Base-by-base conservation (phyloP, 805 yeast genomes). In the Saccharomyces eubayanus region DNA sequence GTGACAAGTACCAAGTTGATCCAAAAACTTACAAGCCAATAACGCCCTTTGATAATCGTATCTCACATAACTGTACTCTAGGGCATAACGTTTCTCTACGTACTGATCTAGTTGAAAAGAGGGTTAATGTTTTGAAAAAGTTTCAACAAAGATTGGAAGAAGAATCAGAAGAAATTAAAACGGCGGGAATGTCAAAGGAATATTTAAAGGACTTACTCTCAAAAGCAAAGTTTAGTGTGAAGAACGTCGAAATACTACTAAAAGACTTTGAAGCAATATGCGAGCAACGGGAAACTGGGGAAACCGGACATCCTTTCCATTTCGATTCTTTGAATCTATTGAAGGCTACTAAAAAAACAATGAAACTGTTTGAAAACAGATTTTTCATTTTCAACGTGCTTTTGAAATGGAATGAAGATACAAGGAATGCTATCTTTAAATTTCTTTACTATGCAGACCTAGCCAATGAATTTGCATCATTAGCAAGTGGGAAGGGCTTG, bases 321-420 rank as follows among this genome's bases (percentile, higher is more conserved):
- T 36, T 48, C n/a, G 43, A 48, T 6, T 49, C 50, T n/a, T n/a
- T 48, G 11, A 24, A 48, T 31, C 14, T 20, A 31, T 24, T 31
- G 28, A 30, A 55, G 12, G 48, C 10, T 6, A 48, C 52, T 12
- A 49, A 48, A 21, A 72, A 74, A 27, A 80, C 85, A 0, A 76
- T 75, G 31, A 69, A 67, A 5, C 75, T 78, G 0, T 55, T 68
- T 51, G 68, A 67, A 55, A 90, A 91, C 65, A 73, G 89, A 49
- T 89, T 85, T 67, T 79, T 84, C 55, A 71, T 89, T 24, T 90
- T 89, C 59, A 81, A 85, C 53, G 76, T 89, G 67, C 80, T 84
- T 61, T 65, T 90, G 59, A 86, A 83, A 59, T 90, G 97, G 96
- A 85, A 87, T 67, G 83, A 86, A 56, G 64, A 72, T 2, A 77